These are phyloP conservation scores for Botrytis fabae DNA, from an alignment of 2,329 filamentous ascomycete species.

Conservation along the genomic window DNA sequence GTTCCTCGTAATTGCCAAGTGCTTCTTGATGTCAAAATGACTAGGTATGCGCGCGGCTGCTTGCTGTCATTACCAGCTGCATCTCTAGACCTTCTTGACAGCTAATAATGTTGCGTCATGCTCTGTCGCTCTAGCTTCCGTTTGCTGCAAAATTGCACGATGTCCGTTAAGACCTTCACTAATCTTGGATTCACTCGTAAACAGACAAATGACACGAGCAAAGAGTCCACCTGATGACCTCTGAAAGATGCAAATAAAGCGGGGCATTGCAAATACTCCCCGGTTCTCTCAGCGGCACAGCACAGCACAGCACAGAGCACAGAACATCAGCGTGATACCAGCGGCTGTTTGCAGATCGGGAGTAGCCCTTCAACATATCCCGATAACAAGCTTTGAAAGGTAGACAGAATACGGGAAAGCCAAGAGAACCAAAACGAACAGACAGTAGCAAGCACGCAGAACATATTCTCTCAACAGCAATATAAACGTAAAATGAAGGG, in stretches of 20 bases:
- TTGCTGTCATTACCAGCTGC: background rate
- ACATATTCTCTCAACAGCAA: background rate
- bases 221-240: background rate
- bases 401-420: background rate
- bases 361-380: background rate
- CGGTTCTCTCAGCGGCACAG: background rate
- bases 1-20: background rate
- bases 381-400: background rate
- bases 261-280: constrained; percentile 3
- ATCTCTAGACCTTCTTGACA: background rate
- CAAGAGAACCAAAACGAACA: background rate
- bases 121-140: background rate
- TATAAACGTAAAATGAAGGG: background rate
- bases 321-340: constrained; percentile 1
- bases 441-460: background rate
- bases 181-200: background rate
- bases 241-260: background rate
- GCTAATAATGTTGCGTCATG: background rate
- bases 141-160: background rate
- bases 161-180: background rate
- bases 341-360: background rate
- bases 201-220: background rate
- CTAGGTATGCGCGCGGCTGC: background rate
- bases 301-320: background rate
- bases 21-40: background rate